These are phyloP conservation scores for Talaromyces proteolyticus DNA, from an alignment of 495 filamentous ascomycete species.

Conservation along the genomic window DNA sequence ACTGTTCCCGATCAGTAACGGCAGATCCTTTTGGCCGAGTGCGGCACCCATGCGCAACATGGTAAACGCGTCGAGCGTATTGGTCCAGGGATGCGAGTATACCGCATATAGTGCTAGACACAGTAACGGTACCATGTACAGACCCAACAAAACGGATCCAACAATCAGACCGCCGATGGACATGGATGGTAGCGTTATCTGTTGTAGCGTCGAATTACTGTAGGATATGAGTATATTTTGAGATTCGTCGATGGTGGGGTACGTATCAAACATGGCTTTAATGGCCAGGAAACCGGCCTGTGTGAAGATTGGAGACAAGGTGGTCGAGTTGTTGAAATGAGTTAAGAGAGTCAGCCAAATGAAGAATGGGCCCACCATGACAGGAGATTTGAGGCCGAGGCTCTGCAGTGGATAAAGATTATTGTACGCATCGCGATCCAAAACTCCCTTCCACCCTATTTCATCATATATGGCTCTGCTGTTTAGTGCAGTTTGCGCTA, in stretches of 20 bases:
- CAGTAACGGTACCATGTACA: constrained; percentile 12
- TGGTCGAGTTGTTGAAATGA: not conserved
- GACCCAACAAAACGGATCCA: not conserved
- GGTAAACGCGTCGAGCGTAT: constrained; percentile 18
- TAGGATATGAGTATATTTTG: not conserved
- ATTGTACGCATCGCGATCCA: not conserved
- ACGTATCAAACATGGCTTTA: constrained; percentile 1
- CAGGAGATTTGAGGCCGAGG: not conserved
- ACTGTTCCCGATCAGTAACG: constrained; percentile 9
- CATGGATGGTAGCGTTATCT: constrained; percentile 1
- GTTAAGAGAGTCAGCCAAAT: not conserved
- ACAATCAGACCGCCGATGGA: not conserved
- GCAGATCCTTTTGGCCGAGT: constrained; percentile 10
- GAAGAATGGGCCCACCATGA: not conserved
- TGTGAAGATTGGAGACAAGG: not conserved
- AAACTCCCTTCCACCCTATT: not conserved
- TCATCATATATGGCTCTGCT: not conserved
- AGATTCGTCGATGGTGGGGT: not conserved
- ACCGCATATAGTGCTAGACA: constrained; percentile 16
- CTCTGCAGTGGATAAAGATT: not conserved
- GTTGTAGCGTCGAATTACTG: not conserved
- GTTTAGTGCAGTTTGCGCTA: not conserved
- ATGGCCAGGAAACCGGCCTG: constrained; percentile 1
- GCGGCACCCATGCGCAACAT: constrained; percentile 23
- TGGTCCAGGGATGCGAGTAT: constrained; percentile 14